Conservation (phyloP, 2,329 filamentous ascomycete genomes). For the Aureobasidium zeae region DNA sequence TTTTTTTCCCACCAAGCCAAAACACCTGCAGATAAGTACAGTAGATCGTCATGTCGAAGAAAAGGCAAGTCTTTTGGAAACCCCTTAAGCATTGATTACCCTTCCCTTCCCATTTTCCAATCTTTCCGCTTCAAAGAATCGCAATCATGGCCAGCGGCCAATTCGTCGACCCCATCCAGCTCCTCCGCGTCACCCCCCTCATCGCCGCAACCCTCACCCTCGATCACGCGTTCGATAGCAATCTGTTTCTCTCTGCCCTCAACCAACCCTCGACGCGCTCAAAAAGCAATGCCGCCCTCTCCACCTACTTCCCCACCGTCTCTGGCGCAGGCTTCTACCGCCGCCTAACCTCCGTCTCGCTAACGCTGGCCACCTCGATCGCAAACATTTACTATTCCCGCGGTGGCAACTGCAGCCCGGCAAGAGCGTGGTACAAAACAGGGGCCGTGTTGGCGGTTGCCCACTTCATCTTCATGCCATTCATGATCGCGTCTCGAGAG, state of each 20-base stretch:
- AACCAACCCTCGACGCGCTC: slow-evolving; percentile 1
- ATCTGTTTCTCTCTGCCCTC: slow-evolving; percentile 7
- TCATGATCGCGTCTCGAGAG: slow-evolving; percentile 5
- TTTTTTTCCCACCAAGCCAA: no score
- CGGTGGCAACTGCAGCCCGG: neutral
- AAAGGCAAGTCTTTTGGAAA: no score
- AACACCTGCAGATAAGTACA: no score
- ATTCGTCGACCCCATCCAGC: slow-evolving; percentile 9
- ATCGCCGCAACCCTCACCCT: slow-evolving; percentile 8
- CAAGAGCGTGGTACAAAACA: slow-evolving; percentile 5
- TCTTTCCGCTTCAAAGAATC: neutral
- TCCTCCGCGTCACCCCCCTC: slow-evolving; percentile 12
- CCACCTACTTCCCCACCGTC: slow-evolving; percentile 8
- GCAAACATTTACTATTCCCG: slow-evolving; percentile 12
- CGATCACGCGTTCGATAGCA: slow-evolving; percentile 7
- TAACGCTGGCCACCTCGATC: slow-evolving; percentile 5
- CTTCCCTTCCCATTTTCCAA: no score
- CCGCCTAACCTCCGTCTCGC: slow-evolving; percentile 1
- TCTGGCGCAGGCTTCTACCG: slow-evolving; percentile 1
- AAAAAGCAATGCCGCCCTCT: slow-evolving; percentile 6
- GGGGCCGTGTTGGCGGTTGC: slow-evolving; percentile 1
- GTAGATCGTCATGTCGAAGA: no score
- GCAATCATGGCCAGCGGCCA: slow-evolving; percentile 12
- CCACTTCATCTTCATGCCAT: slow-evolving; percentile 14
- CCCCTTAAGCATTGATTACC: no score